Evolutionary conservation across 768 basidiomycete species (phyloP), one percentile per base, ranked within the genome.

Genomic region (Cystobasidium onofrii): DNA sequence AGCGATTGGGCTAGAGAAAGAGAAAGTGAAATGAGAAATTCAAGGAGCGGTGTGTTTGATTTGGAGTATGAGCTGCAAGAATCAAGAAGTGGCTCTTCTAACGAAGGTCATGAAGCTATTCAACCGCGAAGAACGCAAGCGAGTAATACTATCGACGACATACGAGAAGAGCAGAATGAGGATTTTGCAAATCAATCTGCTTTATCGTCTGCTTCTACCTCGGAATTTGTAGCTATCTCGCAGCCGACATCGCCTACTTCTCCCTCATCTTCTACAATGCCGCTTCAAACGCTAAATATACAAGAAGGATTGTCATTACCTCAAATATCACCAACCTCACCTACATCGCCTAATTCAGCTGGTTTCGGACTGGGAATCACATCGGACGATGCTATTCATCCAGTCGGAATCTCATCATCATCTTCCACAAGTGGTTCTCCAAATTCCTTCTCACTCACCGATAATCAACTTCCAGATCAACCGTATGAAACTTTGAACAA

Each of bases 311-410:
- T 17, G 20, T 4, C n/a, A 20, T 20, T 34, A 6, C 57, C 57
- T 23, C 15, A 27, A 60, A 13, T 6, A 29, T 29, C 57, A 27
- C 33, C 57, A 7, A 60, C 15, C 12, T 60, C 57, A 9, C 29
- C 57, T 17, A 60, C 57, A 7, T 60, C 57, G 27, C 44, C 50
- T 34, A 41, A 34, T 64, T 64, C 63, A 34, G 43, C 69, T 60
- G 69, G 69, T 7, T 71, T 36, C 61, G 69, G 69, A 23, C 54
- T 71, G 18, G 69, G 69, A 2, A 71, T 71, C 12, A 71, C 69
- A 7, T 71, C 69, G 4, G 69, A 71, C 36, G 55, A 71, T 60
- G 55, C 69, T 31, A 60, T 71, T 18, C 69, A 71, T 60, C 52
- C 69, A 4, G 18, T 10, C 9, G 36, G 20, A 34, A 20, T 54